phyloP scores from a whole-genome alignment of 257 asterid genomes.

The Eustoma russellianum region DNA sequence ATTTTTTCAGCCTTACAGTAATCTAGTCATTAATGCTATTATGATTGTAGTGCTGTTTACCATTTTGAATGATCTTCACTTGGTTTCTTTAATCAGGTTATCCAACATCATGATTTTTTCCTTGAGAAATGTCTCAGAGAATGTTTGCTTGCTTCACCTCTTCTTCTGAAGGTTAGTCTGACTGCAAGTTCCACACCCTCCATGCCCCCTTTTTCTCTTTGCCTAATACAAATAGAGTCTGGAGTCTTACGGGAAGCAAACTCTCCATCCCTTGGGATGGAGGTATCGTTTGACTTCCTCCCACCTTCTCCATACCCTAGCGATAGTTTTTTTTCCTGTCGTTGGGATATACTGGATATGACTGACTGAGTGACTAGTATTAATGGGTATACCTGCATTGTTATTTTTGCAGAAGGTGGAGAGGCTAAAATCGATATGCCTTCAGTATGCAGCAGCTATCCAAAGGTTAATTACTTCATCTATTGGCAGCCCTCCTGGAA shows the following conservation, averaged over 20 bases:
- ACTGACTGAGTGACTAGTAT: no score
- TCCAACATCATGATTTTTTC: conserved; percentile 82
- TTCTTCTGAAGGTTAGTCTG: conserved; percentile 72
- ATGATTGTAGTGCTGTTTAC: no score
- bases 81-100: conserved; percentile 50
- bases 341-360: not conserved
- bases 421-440: conserved; percentile 77
- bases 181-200: not conserved
- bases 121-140: conserved; percentile 92
- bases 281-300: no score
- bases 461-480: conserved; percentile 73
- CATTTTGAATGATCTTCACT: not conserved
- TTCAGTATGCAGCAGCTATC: conserved; percentile 87
- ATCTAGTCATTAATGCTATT: no score
- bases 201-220: not conserved
- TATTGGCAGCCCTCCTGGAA: conserved; percentile 31
- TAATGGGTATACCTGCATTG: conserved; percentile 4
- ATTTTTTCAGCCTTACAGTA: no score
- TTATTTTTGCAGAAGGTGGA: conserved; percentile 67
- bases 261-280: no score
- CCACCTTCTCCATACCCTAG: no score
- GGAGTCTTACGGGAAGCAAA: no score
- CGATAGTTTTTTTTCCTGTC: not conserved
- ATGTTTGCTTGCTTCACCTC: conserved; percentile 87
- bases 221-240: no score